These are phyloP conservation scores for Coccomyxa sp. DNA, from an alignment of 139 green algal species.

Conservation along the genomic window DNA sequence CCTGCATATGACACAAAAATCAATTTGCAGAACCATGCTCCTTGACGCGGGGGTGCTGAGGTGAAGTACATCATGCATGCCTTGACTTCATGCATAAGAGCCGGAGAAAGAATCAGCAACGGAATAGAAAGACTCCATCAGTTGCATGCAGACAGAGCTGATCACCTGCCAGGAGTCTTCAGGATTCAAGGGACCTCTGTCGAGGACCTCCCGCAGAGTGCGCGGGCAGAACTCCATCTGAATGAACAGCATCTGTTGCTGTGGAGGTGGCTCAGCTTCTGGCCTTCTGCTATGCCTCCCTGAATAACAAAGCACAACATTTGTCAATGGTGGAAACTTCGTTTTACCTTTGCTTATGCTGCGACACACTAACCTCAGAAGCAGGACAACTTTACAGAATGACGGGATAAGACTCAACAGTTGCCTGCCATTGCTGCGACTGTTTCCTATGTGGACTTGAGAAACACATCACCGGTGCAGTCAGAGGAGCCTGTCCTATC, in stretches of 20 bases:
- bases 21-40: not conserved
- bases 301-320: too few relatives aligned
- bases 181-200: slow-evolving; percentile 14
- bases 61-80: not conserved
- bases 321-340: too few relatives aligned
- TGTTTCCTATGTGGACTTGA: too few relatives aligned
- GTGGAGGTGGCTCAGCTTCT: not conserved
- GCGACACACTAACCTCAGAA: too few relatives aligned
- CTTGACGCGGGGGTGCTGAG: not conserved
- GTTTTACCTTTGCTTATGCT: too few relatives aligned
- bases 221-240: slow-evolving; percentile 92
- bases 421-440: too few relatives aligned
- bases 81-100: not conserved
- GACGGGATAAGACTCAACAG: too few relatives aligned
- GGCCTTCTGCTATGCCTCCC: too few relatives aligned
- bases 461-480: too few relatives aligned
- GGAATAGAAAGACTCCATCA: not conserved
- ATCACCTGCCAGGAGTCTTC: slow-evolving; percentile 19
- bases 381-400: too few relatives aligned
- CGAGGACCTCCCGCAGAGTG: slow-evolving; percentile 65
- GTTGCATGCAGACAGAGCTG: too few relatives aligned
- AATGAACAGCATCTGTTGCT: slow-evolving; percentile 77
- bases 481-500: too few relatives aligned
- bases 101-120: not conserved
- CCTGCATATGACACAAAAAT: slow-evolving; percentile 44